A percentile compares a stretch with the other conserved stretches of the same genome.
Evolutionary conservation across 31 red algal species (phyloP).

Genomic region (Pterothamnion heteromorphum): DNA sequence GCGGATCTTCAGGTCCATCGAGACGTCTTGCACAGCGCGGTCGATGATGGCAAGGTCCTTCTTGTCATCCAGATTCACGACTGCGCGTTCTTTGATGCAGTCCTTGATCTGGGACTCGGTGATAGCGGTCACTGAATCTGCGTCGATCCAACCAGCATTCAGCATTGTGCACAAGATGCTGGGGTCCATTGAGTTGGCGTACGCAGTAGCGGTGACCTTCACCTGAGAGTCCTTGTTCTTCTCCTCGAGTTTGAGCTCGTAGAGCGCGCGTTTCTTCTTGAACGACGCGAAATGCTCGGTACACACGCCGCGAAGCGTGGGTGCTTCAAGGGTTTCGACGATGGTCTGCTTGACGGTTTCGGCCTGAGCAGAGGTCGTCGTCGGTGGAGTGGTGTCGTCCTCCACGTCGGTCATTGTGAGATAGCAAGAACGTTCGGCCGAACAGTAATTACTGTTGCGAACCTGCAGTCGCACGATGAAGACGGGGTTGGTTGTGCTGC

Average conservation of each 20-base stretch:
- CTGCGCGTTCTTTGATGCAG: neutral
- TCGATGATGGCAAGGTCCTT: conserved; percentile 44
- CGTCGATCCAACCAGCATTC: conserved; percentile 13
- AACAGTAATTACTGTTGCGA: conserved; percentile 4
- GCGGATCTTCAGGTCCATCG: neutral
- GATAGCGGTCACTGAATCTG: neutral
- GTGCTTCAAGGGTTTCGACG: conserved; percentile 39
- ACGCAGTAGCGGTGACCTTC: neutral
- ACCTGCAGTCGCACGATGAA: too few species aligned
- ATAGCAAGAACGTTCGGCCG: too few species aligned
- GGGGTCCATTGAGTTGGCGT: neutral
- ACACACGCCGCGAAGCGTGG: neutral
- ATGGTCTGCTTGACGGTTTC: conserved; percentile 38
- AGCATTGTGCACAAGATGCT: conserved; percentile 10
- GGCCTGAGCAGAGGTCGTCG: too few species aligned
- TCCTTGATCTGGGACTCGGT: conserved; percentile 34
- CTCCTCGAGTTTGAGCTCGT: conserved; percentile 6
- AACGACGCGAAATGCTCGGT: conserved; percentile 17
- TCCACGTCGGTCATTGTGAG: too few species aligned
- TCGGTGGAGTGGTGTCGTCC: too few species aligned
- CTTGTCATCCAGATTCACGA: conserved; percentile 31
- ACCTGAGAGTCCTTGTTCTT: conserved; percentile 20
- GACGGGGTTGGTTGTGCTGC: too few species aligned
- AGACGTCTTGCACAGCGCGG: neutral
- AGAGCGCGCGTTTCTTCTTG: conserved; percentile 28